Evolutionary conservation across 441 rosid genomes (phyloP), one percentile per base, ranked within the genome.

Genomic region (Aleurites moluccanus): DNA sequence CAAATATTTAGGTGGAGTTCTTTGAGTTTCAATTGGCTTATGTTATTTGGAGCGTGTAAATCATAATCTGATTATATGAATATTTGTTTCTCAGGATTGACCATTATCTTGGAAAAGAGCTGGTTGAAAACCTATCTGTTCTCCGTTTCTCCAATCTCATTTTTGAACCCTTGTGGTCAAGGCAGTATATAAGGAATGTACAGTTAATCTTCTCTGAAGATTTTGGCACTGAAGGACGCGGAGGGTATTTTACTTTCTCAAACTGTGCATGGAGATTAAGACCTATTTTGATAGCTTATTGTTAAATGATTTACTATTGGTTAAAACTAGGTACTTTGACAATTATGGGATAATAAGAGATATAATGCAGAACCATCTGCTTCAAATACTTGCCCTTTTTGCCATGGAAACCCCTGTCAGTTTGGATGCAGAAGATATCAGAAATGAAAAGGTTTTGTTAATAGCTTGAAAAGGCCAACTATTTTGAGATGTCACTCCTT

Each of bases 351-450:
- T 93, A 78, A 91, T 95, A 72, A 86, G 99, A 87, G 99, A 95
- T 73, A 95, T 95, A 83, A 95, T 93, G 99, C 98, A 95, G 85
- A 95, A 95, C 77, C 99, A 95, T 86, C 85, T 95, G 79, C 99
- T 95, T 84, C 99, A 95, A 79, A 93, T 95, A 61, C 87, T 95
- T 55, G 97, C 99, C 18, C 91, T 95, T 64, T 95, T 93, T 70
- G 98, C 98, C 38, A 95, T 93, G 99, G 99, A 95, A 82, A 90
- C 99, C 38, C 99, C 99, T 20, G 99, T 93, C 72, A 95, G 97
- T 81, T 84, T 95, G 85, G 99, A 92, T 79, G 99, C 98, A 33
- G 98, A 95, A 80, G 99, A 95, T 77, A 88, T 91, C 79, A 86
- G 98, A 82, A 94, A 94, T 27, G 98, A 94, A 79, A 94, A 94